Conservation (phyloP, 805 yeast species). For the Monosporozyma unispora region DNA sequence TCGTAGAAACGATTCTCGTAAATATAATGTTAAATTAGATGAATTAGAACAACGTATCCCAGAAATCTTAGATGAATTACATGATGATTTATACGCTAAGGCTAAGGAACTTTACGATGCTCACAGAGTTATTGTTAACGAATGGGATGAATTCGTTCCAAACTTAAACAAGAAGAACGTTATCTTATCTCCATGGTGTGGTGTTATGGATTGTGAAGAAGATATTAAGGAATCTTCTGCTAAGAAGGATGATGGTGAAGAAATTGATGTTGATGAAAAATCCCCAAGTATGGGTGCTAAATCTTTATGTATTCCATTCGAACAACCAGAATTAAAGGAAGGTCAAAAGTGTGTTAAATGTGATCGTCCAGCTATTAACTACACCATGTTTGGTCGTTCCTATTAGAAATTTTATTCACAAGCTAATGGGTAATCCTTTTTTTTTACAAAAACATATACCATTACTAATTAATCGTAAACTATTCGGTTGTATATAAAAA, state of each 20-base stretch:
- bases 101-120: conserved; percentile 80
- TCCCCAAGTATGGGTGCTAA: conserved; percentile 99
- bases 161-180: conserved; percentile 85
- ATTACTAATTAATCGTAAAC: neutral
- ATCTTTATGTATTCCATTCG: conserved; percentile 91
- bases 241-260: conserved; percentile 70
- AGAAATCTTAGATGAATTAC: conserved; percentile 73
- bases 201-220: conserved; percentile 88
- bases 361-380: conserved; percentile 63
- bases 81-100: conserved; percentile 55
- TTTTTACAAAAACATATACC: neutral
- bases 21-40: conserved; percentile 54
- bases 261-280: conserved; percentile 84
- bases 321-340: conserved; percentile 72
- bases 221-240: conserved; percentile 86
- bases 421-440: neutral
- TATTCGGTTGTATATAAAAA: neutral
- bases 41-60: conserved; percentile 62
- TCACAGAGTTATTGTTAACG: conserved; percentile 72
- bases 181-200: conserved; percentile 96
- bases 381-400: conserved; percentile 95
- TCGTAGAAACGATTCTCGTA: conserved; percentile 83
- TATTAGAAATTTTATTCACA: conserved; percentile 39
- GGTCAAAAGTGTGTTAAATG: conserved; percentile 87
- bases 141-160: conserved; percentile 90